phyloP scores from a whole-genome alignment of 768 basidiomycete genomes.

The Punctularia strigosozonata region DNA sequence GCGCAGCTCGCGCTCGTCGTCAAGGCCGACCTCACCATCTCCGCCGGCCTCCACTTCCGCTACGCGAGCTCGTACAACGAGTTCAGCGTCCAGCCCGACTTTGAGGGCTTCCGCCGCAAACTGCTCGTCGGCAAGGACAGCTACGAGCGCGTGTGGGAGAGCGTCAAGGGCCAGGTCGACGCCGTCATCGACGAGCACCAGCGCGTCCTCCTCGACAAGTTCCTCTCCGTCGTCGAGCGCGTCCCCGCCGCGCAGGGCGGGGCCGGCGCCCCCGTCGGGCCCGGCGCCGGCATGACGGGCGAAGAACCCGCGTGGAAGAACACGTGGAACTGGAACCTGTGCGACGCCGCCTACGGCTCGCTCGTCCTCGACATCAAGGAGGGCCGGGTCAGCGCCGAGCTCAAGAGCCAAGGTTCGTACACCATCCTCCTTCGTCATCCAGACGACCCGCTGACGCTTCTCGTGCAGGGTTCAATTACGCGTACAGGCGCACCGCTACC shows the following conservation, averaged over 20 bases:
- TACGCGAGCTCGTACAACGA: constrained; percentile 96
- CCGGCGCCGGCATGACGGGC: constrained; percentile 33
- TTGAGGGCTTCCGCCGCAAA: constrained; percentile 80
- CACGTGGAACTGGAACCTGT: constrained; percentile 98
- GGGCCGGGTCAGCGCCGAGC: constrained; percentile 82
- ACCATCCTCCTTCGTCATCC: constrained; percentile 3
- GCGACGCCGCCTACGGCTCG: constrained; percentile 89
- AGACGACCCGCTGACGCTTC: not conserved
- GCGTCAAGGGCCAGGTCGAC: constrained; percentile 85
- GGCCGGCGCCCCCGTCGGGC: constrained; percentile 32
- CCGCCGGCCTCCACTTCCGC: constrained; percentile 94
- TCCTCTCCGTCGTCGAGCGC: constrained; percentile 72
- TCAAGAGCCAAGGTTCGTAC: constrained; percentile 77
- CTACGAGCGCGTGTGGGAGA: constrained; percentile 92
- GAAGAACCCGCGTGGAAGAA: constrained; percentile 98
- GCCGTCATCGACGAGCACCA: constrained; percentile 87
- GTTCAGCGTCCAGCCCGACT: constrained; percentile 85
- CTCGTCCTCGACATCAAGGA: constrained; percentile 85
- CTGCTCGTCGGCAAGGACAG: constrained; percentile 63
- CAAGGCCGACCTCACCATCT: constrained; percentile 91
- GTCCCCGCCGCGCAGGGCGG: constrained; percentile 51
- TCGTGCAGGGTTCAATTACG: constrained; percentile 82
- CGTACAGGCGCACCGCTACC: constrained; percentile 71
- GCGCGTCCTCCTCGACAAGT: constrained; percentile 79
- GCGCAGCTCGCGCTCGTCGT: constrained; percentile 81